A percentile compares a stretch with the other conserved stretches of the same genome.
Conservation (phyloP, 176 grass and related monocot species). For the Phragmites australis region DNA sequence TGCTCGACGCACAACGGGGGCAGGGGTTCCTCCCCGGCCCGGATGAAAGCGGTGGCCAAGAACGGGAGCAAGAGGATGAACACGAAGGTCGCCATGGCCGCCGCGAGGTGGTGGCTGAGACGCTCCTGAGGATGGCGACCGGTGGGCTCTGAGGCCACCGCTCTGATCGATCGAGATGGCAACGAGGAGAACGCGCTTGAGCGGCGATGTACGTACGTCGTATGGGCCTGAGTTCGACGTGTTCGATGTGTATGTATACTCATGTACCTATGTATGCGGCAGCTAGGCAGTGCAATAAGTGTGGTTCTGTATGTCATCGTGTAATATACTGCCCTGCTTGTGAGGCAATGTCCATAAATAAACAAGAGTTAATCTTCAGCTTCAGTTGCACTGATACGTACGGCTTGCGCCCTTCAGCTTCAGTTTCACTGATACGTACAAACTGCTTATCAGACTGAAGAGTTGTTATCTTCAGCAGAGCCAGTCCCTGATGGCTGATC, state of each 20-base stretch:
- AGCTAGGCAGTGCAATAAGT: background rate
- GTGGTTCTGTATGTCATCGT: background rate
- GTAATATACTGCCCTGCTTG: background rate
- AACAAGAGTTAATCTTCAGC: no score
- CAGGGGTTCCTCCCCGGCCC: constrained; percentile 52
- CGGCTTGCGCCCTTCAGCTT: no score
- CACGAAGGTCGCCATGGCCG: background rate
- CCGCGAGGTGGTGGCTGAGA: constrained; percentile 7
- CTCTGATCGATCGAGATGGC: background rate
- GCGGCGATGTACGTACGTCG: background rate
- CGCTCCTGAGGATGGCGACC: constrained; percentile 31
- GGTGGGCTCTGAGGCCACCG: background rate
- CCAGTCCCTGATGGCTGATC: no score
- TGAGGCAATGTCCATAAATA: constrained; percentile 24
- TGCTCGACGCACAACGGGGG: constrained; percentile 51
- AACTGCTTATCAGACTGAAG: no score
- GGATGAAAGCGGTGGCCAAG: constrained; percentile 5
- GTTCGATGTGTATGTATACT: background rate
- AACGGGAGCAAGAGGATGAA: background rate
- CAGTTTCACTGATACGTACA: no score
- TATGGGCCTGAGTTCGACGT: no score
- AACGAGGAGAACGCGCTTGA: background rate
- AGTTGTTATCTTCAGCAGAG: no score
- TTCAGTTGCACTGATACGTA: no score
- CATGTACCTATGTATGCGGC: background rate